Evolutionary conservation across 2,329 filamentous ascomycete species (phyloP).

Genomic region (Penicillium aurantiogriseum): DNA sequence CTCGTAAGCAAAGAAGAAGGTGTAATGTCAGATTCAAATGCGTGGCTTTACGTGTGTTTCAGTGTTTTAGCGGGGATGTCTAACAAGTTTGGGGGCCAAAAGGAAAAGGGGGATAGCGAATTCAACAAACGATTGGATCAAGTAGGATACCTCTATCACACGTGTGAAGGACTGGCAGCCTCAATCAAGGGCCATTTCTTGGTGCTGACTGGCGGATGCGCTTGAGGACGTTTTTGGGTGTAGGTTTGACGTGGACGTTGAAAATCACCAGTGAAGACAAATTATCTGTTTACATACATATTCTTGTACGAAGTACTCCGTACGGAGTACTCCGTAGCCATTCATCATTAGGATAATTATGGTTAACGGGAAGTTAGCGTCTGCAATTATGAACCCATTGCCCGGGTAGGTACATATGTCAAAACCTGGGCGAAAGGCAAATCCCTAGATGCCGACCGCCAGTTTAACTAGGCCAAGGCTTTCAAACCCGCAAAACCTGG

Average conservation of each 20-base stretch:
- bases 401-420: not conserved
- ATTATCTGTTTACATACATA: not conserved
- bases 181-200: not conserved
- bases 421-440: not conserved
- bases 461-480: not conserved
- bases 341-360: not conserved
- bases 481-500: not conserved
- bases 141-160: not conserved
- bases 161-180: not conserved
- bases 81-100: slow-evolving; percentile 6
- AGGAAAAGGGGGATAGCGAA: not conserved
- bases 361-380: not conserved
- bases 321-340: not conserved
- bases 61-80: not conserved
- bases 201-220: not conserved
- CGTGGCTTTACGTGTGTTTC: not conserved
- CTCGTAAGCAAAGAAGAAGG: not conserved
- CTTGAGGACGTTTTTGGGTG: not conserved
- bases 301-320: not conserved
- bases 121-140: not conserved
- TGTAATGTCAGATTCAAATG: not conserved
- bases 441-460: slow-evolving; percentile 3
- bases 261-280: not conserved
- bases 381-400: not conserved
- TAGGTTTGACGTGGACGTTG: slow-evolving; percentile 2